phyloP scores from a whole-genome alignment of 331 rosid genomes.

The Prunus yedoensis region DNA sequence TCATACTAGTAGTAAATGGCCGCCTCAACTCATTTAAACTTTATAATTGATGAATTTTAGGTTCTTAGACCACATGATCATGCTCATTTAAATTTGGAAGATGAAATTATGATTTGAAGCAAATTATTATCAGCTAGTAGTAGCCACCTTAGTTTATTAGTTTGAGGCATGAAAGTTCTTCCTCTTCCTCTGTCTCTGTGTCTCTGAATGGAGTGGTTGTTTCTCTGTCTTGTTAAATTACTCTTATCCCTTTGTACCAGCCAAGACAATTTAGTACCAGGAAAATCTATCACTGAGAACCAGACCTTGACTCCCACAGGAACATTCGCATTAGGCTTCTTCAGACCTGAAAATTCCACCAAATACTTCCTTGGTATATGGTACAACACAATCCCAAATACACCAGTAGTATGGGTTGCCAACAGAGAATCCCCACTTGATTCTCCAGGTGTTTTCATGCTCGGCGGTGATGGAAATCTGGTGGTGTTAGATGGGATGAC shows the following conservation, averaged over 20 bases:
- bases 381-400: neutral
- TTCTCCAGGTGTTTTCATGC: neutral
- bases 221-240: neutral
- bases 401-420: neutral
- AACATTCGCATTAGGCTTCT: slow-evolving; percentile 18
- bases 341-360: too few species aligned
- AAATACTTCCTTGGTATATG: neutral
- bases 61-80: too few species aligned
- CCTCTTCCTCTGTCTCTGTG: too few species aligned
- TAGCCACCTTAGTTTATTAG: too few species aligned
- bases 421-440: slow-evolving; percentile 4
- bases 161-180: neutral
- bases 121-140: too few species aligned
- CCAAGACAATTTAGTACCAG: neutral
- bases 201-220: too few species aligned
- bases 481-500: neutral
- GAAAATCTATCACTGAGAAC: slow-evolving; percentile 18
- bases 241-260: neutral
- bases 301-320: slow-evolving; percentile 39
- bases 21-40: too few species aligned
- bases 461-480: slow-evolving; percentile 1
- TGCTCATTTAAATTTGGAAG: too few species aligned
- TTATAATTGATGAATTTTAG: too few species aligned
- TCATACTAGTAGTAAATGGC: too few species aligned
- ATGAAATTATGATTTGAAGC: too few species aligned